Evolutionary conservation across 2,329 filamentous ascomycete species (phyloP).

Genomic region (Fusarium sp.): DNA sequence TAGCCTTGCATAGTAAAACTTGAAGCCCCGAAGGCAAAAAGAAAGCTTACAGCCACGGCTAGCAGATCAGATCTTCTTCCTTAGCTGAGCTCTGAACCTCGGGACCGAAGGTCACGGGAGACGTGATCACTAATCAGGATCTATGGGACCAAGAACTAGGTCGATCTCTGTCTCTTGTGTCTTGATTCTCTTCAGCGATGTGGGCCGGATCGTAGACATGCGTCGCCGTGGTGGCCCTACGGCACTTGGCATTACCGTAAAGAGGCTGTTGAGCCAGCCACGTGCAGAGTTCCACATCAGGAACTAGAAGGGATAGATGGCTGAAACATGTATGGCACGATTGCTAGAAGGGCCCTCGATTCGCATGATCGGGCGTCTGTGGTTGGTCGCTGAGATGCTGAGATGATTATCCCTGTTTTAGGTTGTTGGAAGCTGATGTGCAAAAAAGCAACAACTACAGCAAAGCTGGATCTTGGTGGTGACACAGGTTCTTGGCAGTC

Average conservation of each 20-base stretch:
- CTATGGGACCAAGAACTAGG: neutral
- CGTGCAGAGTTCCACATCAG: too few relatives aligned
- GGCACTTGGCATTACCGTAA: too few relatives aligned
- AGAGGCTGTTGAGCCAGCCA: too few relatives aligned
- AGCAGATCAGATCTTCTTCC: neutral
- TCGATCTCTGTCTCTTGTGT: conserved; percentile 4
- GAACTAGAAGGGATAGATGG: too few relatives aligned
- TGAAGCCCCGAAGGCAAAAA: neutral
- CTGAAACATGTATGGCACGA: too few relatives aligned
- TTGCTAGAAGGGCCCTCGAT: too few relatives aligned
- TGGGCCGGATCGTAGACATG: conserved; percentile 6
- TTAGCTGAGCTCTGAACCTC: neutral
- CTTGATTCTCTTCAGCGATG: neutral
- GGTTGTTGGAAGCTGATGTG: too few relatives aligned
- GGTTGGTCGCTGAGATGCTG: neutral
- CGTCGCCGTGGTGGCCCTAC: neutral
- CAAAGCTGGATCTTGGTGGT: neutral
- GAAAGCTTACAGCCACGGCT: neutral
- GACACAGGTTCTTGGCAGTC: neutral
- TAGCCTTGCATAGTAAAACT: too few relatives aligned
- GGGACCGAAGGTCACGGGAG: neutral
- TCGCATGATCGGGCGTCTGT: too few relatives aligned
- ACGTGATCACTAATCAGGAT: conserved; percentile 22
- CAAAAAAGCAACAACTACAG: too few relatives aligned
- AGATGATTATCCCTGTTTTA: too few relatives aligned